Evolutionary conservation across 768 basidiomycete species (phyloP).

Genomic region (Tricholoma sp.): DNA sequence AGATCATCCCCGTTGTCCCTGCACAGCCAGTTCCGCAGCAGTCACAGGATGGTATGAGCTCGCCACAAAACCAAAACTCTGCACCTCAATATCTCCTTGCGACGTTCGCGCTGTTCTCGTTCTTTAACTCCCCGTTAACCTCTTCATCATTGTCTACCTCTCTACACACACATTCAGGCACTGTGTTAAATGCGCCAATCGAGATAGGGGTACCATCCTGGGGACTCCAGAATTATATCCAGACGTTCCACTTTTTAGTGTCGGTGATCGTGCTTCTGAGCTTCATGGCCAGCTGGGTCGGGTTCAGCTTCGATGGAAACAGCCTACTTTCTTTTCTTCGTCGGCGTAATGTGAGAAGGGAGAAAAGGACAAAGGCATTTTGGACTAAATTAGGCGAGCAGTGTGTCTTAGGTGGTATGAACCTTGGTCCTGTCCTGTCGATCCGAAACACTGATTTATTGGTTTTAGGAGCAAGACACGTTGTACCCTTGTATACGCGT

Average conservation of each 20-base stretch:
- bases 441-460: background rate
- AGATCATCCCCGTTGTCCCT: conserved; percentile 43
- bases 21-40: conserved; percentile 27
- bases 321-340: background rate
- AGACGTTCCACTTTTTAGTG: conserved; percentile 60
- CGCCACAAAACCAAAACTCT: conserved; percentile 21
- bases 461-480: conserved; percentile 14
- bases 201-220: conserved; percentile 22
- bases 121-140: conserved; percentile 73
- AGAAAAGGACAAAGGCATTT: conserved; percentile 12
- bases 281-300: conserved; percentile 36
- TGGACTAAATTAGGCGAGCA: conserved; percentile 29
- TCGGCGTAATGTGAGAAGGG: conserved; percentile 1
- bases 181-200: conserved; percentile 39
- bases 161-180: conserved; percentile 52
- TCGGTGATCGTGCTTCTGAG: conserved; percentile 60
- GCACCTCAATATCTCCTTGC: conserved; percentile 71
- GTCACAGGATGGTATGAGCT: background rate
- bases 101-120: conserved; percentile 79
- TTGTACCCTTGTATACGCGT: conserved; percentile 33
- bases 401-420: conserved; percentile 27
- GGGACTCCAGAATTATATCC: conserved; percentile 50
- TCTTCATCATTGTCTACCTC: conserved; percentile 29
- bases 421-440: background rate
- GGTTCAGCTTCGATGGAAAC: conserved; percentile 9